Conservation (phyloP, 2,329 filamentous ascomycete genomes). For the Fusarium setosum region DNA sequence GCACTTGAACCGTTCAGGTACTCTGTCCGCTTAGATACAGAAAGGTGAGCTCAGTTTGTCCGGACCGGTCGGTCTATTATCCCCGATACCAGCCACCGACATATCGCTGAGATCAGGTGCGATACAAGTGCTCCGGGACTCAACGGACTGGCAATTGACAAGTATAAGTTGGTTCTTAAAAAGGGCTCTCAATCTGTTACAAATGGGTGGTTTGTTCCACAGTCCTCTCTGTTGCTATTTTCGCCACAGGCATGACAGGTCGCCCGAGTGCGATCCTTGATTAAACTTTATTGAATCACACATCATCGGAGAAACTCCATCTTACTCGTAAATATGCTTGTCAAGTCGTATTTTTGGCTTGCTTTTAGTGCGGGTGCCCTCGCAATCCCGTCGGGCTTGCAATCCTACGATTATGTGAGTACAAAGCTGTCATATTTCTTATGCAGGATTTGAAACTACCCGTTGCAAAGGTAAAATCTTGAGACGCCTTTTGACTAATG, state of each 20-base stretch:
- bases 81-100: too few relatives aligned
- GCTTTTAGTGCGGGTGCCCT: slow-evolving; percentile 23
- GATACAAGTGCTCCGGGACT: too few relatives aligned
- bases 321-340: slow-evolving; percentile 20
- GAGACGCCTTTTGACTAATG: slow-evolving; percentile 33
- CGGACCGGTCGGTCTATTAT: too few relatives aligned
- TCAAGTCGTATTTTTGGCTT: slow-evolving; percentile 28
- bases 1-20: background rate
- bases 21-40: background rate
- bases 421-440: background rate
- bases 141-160: too few relatives aligned
- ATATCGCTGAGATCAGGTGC: too few relatives aligned
- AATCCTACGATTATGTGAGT: slow-evolving; percentile 37
- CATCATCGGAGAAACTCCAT: background rate
- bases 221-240: background rate
- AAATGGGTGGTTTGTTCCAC: background rate
- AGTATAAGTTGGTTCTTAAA: background rate
- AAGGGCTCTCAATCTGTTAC: background rate
- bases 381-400: slow-evolving; percentile 24
- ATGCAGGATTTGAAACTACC: background rate
- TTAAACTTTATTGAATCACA: background rate
- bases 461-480: background rate
- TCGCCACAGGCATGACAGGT: background rate
- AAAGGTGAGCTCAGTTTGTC: too few relatives aligned
- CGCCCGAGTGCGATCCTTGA: too few relatives aligned